These are phyloP conservation scores for Jackrogersella minutella DNA, from an alignment of 495 filamentous ascomycete species.

Conservation along the genomic window DNA sequence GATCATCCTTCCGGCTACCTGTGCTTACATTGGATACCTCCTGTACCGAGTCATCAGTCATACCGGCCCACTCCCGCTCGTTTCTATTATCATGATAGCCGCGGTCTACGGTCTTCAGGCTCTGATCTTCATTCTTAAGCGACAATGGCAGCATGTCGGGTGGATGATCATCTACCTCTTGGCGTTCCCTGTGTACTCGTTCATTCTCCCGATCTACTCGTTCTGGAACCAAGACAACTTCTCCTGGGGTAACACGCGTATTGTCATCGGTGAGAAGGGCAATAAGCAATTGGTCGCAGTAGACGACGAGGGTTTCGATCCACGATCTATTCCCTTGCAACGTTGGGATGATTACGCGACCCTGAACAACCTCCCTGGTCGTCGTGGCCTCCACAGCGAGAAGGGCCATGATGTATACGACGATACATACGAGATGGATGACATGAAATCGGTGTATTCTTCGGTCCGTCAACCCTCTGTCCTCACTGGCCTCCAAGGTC, in stretches of 20 bases:
- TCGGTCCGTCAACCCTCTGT: constrained; percentile 94
- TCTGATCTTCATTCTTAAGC: constrained; percentile 92
- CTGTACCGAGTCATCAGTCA: constrained; percentile 78
- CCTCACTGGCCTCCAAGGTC: constrained; percentile 81
- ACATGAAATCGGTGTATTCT: constrained; percentile 95
- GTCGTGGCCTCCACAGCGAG: constrained; percentile 76
- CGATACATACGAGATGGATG: constrained; percentile 91
- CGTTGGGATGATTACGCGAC: constrained; percentile 97
- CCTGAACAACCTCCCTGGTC: constrained; percentile 88
- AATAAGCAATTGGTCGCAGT: constrained; percentile 86
- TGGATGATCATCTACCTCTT: constrained; percentile 99
- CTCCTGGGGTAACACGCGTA: constrained; percentile 96
- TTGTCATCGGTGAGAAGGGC: constrained; percentile 94
- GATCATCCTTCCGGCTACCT: constrained; percentile 90
- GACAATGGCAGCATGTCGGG: constrained; percentile 96
- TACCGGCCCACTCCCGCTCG: constrained; percentile 79
- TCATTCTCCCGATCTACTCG: constrained; percentile 91
- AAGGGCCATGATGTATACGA: constrained; percentile 70
- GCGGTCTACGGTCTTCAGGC: constrained; percentile 95
- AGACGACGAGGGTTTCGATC: constrained; percentile 88
- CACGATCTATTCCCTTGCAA: constrained; percentile 90
- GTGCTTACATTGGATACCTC: constrained; percentile 87
- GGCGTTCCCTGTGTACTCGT: constrained; percentile 92
- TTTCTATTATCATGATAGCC: constrained; percentile 88
- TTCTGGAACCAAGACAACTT: constrained; percentile 99